Evolutionary conservation across 345 rosid genomes (phyloP), one percentile per base, ranked within the genome.

Genomic region (Clausena lansium): DNA sequence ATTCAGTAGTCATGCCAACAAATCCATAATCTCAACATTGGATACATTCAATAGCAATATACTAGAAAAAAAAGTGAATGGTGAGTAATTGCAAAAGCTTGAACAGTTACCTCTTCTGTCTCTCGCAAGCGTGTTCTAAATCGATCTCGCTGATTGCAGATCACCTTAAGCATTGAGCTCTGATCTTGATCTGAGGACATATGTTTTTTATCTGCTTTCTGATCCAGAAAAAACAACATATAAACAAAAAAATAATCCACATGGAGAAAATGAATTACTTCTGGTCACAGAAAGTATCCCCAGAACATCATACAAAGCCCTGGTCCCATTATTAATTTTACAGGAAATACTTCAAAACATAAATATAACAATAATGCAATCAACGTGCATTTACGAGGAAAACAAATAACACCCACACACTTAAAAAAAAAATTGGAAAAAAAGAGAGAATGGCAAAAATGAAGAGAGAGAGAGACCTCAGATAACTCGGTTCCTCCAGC

Each of bases 161-260:
- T 96, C 81, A 96, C 98, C 87, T 96, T 94, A 33, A 96, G 98
- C 98, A 97, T 94, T 77, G 98, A 97, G 84, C 87, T 91, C 81
- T 94, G 98, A 79, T 94, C 99, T 84, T 91, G 98, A 81, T 96
- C 97, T 22, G 92, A 82, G 69, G 92, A 86, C 77, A 86, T 85
- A 68, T 92, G 97, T 71, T 88, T 92, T 64, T 90, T 92, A 54
- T 89, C 97, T 79, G 85, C 57, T 70, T 86, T 86, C 98, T 93
- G 86, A 77, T 81, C 17, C 72, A 80, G 68, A 71, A 71, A 75
- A 67, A 35, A 77, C 59, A 78, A 41, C 71, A 30, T 55, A 45
- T 38, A 52, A 63, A 79, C 4, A 33, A 71, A 74, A 36, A 52
- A 13, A 72, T 59, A 76, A 32, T 59, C 28, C 25, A 52, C 64